phyloP scores from a whole-genome alignment of 2,329 filamentous ascomycete genomes.

The Paecilomyces niveus region DNA sequence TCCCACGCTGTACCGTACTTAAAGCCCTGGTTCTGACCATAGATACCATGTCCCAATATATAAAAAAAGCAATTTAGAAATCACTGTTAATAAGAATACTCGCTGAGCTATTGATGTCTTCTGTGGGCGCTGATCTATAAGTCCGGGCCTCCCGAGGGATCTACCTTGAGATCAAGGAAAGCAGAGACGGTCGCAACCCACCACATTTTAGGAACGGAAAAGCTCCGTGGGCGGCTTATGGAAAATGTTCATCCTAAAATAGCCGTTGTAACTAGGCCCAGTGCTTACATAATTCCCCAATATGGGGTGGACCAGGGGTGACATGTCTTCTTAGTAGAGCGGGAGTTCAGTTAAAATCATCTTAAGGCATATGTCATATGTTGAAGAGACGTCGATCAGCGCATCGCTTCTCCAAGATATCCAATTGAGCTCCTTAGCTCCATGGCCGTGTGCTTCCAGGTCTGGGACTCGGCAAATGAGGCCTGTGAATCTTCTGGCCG shows the following conservation, averaged over 20 bases:
- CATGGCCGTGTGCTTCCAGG: not conserved
- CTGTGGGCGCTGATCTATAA: not conserved
- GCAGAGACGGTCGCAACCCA: not conserved
- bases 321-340: not conserved
- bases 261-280: not conserved
- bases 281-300: not conserved
- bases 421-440: not conserved
- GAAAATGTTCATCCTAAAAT: not conserved
- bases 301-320: not conserved
- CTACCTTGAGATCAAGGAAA: not conserved
- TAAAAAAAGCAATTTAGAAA: not conserved
- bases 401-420: not conserved
- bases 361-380: not conserved
- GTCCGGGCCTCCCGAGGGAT: not conserved
- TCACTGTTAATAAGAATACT: not conserved
- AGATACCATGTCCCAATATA: not conserved
- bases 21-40: not conserved
- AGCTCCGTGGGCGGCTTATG: not conserved
- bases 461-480: not conserved
- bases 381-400: not conserved
- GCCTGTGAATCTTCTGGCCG: not conserved
- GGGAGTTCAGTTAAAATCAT: not conserved
- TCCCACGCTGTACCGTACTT: not conserved
- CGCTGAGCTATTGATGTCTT: not conserved
- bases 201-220: not conserved